phyloP scores from a whole-genome alignment of 176 grass and related monocot species.

The Tillandsia leiboldiana region DNA sequence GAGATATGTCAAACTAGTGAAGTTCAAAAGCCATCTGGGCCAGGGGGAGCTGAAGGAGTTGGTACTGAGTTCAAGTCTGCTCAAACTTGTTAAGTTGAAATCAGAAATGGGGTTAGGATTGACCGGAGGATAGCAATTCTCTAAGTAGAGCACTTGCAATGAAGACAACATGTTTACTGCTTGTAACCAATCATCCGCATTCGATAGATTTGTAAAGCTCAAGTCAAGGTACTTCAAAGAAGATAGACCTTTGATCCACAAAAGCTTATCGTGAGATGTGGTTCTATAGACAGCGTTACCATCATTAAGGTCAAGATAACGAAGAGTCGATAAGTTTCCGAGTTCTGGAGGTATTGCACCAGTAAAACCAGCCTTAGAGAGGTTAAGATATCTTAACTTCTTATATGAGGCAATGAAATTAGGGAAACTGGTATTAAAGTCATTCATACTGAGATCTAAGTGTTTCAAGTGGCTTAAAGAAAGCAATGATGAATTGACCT shows the following conservation, averaged over 20 bases:
- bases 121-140: not conserved
- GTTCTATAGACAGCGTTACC: no score
- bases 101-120: not conserved
- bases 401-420: not conserved
- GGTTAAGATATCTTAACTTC: slow-evolving; percentile 24
- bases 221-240: slow-evolving; percentile 12
- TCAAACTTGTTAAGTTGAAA: slow-evolving; percentile 19
- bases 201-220: not conserved
- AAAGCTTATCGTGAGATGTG: not conserved
- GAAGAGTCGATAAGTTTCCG: slow-evolving; percentile 36
- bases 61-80: rapidly evolving
- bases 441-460: no score
- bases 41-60: not conserved
- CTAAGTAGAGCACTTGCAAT: not conserved
- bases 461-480: not conserved
- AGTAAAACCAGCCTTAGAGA: slow-evolving; percentile 5
- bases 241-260: slow-evolving; percentile 11
- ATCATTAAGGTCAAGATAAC: not conserved
- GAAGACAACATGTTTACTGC: slow-evolving; percentile 15
- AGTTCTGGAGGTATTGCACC: slow-evolving; percentile 28
- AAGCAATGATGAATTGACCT: not conserved
- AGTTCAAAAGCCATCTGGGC: not conserved
- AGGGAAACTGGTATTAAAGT: not conserved
- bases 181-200: not conserved
- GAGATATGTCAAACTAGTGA: not conserved